Percentiles rank a stretch among this genome's conserved stretches.
Evolutionary conservation across 1,284 basidiomycete species (phyloP).

Genomic region (Trametes versicolor): DNA sequence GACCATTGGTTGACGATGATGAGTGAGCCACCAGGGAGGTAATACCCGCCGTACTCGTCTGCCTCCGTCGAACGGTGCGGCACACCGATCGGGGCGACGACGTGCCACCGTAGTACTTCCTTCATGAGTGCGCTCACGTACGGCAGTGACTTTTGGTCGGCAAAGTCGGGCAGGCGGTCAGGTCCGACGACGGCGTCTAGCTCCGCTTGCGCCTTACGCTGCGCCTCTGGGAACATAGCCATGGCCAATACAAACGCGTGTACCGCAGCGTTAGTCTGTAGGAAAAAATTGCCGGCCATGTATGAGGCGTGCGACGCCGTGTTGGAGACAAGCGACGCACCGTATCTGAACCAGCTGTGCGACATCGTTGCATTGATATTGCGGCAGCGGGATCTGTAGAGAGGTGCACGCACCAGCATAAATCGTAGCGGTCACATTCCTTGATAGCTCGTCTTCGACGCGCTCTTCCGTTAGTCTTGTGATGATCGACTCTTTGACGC

Average conservation of each 20-base stretch:
- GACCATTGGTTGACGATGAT: constrained; percentile 31
- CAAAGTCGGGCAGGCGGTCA: constrained; percentile 43
- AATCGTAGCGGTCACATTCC: constrained; percentile 23
- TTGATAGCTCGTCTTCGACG: constrained; percentile 19
- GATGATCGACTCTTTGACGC: constrained; percentile 18
- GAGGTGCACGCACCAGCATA: constrained; percentile 27
- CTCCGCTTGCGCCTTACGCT: constrained; percentile 44
- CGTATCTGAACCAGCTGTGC: constrained; percentile 28
- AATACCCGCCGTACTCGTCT: constrained; percentile 25
- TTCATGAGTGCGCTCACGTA: constrained; percentile 46
- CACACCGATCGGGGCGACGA: constrained; percentile 31
- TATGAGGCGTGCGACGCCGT: background rate
- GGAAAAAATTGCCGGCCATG: background rate
- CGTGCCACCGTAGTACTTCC: constrained; percentile 47
- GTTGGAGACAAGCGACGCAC: constrained; percentile 14
- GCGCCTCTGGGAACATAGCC: constrained; percentile 43
- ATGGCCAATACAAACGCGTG: constrained; percentile 43
- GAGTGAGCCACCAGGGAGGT: constrained; percentile 24
- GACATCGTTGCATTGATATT: too few relatives aligned
- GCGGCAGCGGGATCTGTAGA: background rate
- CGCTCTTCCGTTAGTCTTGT: constrained; percentile 12
- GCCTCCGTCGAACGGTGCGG: constrained; percentile 27
- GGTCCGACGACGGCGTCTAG: constrained; percentile 44
- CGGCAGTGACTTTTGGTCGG: constrained; percentile 40
- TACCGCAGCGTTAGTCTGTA: constrained; percentile 24